These are phyloP conservation scores for Suillus weaverae DNA, from an alignment of 768 basidiomycete genomes.

Conservation along the genomic window DNA sequence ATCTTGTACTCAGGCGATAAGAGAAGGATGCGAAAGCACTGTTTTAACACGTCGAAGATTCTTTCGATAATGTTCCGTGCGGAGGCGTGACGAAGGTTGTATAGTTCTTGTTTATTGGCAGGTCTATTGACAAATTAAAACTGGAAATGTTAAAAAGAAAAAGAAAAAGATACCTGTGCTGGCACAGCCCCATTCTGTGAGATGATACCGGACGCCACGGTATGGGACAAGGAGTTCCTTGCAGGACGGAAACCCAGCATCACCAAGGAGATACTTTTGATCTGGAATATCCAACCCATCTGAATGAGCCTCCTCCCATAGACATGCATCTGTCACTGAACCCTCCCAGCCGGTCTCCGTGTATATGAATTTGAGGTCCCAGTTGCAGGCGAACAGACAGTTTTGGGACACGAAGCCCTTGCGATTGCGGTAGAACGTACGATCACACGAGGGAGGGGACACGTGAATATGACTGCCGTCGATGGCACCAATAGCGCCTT, in stretches of 20 bases:
- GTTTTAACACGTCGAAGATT: constrained; percentile 40
- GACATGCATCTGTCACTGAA: no score
- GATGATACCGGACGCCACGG: constrained; percentile 37
- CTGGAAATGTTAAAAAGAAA: not conserved
- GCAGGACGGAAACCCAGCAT: constrained; percentile 4
- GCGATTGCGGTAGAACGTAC: constrained; percentile 6
- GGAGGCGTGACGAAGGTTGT: constrained; percentile 42
- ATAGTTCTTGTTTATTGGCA: constrained; percentile 39
- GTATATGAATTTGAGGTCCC: constrained; percentile 18
- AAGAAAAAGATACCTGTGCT: not conserved
- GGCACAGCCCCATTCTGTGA: constrained; percentile 31
- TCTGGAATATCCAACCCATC: constrained; percentile 23
- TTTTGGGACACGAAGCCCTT: constrained; percentile 17
- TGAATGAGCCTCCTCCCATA: no score
- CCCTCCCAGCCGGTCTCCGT: constrained; percentile 4
- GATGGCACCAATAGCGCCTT: constrained; percentile 2
- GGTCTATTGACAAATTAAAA: constrained; percentile 23
- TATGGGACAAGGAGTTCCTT: constrained; percentile 38
- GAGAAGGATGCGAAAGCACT: constrained; percentile 20
- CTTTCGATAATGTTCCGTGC: constrained; percentile 7
- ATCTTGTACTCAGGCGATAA: constrained; percentile 17
- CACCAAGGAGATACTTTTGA: constrained; percentile 31
- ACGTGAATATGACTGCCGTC: constrained; percentile 6
- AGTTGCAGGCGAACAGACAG: constrained; percentile 16
- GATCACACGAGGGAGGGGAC: constrained; percentile 1